Base-by-base conservation (phyloP, 257 asterid genomes). In the Gentiana straminea region DNA sequence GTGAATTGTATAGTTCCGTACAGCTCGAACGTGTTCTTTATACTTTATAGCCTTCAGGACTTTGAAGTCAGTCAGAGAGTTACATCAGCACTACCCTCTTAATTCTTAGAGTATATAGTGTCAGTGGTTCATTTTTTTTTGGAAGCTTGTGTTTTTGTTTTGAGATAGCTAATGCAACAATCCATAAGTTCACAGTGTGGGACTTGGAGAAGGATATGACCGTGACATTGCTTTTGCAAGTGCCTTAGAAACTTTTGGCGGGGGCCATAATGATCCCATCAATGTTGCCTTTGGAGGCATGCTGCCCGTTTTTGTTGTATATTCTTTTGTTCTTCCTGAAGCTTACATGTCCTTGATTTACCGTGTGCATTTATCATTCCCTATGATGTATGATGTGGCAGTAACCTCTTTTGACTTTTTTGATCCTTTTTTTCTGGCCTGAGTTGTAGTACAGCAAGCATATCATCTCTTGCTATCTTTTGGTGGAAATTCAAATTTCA, bases 241-340 rank as follows among this genome's bases (percentile, higher is more conserved):
- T 68, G 89, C 92, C 10, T 77, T 89, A 51, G 99, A 93, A 82
- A 89, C 78, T 41, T 93, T 93, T 70, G 97, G 99, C 50, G 99
- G 99, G 63, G 99, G 97, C 35, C 99, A 93, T 68, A 89, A 93
- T 77, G 97, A 93, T 71, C 99, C 97, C 67, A 86, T 93, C 52
- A 93, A 97, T 68, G 91, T 93, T 68, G 99, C 99, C 57, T 93
- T 83, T 78, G 97, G 97, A 80, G 99, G 99, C 84, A 77, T 45
- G 55, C 7, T 45, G 50, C 59, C 55, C 71, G 41, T 61, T 36
- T 15, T 57, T 41, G 46, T 41, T 4, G 46, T 7, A 5, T 41
- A 7, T 41, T 41, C 46, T 41, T 41, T 41, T 41, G 4, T 41
- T 10, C 46, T 41, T 41, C 9, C 46, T 41, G 6, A 41, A 41